Base-by-base conservation (phyloP, 768 basidiomycete genomes). In the Naganishia friedmannii region DNA sequence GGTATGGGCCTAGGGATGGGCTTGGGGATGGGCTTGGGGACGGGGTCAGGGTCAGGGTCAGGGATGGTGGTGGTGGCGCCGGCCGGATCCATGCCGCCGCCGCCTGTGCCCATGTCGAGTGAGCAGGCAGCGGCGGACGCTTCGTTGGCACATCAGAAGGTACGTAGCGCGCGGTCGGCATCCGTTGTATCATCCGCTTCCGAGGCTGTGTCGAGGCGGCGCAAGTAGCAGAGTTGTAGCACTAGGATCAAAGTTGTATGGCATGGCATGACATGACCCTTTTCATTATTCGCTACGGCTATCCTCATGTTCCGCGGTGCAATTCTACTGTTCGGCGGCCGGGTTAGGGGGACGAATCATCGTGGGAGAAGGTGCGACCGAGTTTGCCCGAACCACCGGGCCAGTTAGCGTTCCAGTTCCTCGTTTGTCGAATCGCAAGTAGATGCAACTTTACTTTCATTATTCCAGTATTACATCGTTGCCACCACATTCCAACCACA, bases 111-210 rank as follows among this genome's bases (percentile, higher is more conserved):
- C 0, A 6, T 13, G 65, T 31, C 48, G 28, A n/a, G 8, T 23
- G 53, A 66, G 1, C 7, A 2, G 28, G 34, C 67, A 15, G 34
- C 42, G 37, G 9, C 54, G 7, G 17, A 28, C 21, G 26, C 19
- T 23, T 9, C 31, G 34, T 37, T 15, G 51, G 48, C 48, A 21
- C 6, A 21, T n/a, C 34, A 46, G 29, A 56, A 46, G 15, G 67
- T 56, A 32, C 65, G 65, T 34, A 26, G 29, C 28, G 32, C 19
- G n/a, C 48, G 67, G 28, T 68, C 67, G 2, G 67, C 67, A 8
- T 68, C 67, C 3, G 31, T 68, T 34, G 55, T 68, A 19, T 68
- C 67, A 9, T 68, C 67, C 12, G 39, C 67, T 3, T 68, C 67
- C 53, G 67, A 68, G 37, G 60, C 60, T 15, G 60, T 63, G 39